These are phyloP conservation scores for Pelagophyceae sp. DNA, from an alignment of 352 stramenopile species.

Conservation along the genomic window DNA sequence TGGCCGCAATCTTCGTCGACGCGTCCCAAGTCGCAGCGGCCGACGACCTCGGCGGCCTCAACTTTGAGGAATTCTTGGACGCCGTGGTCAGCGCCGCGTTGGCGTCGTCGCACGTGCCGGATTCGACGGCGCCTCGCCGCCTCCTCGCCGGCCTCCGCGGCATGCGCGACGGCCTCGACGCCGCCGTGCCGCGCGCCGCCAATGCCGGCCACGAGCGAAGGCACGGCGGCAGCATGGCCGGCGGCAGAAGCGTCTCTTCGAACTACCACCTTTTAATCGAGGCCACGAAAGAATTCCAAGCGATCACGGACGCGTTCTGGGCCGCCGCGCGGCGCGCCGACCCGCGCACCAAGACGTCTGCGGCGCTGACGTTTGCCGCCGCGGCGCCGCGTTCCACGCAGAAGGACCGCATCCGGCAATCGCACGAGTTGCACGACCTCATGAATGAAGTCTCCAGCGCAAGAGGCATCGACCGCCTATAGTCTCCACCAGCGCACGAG, in stretches of 20 bases:
- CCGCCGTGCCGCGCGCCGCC: background rate
- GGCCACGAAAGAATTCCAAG: conserved; percentile 4
- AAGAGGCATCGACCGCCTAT: background rate
- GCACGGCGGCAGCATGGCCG: background rate
- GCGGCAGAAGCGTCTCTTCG: background rate
- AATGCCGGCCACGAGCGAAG: conserved; percentile 5
- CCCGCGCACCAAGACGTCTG: background rate
- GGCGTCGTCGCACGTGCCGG: background rate
- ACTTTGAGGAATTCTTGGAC: background rate
- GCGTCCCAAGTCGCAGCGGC: background rate
- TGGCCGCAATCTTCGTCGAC: background rate
- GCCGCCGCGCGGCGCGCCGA: background rate
- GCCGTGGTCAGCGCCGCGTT: background rate
- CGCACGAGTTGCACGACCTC: background rate
- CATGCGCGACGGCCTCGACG: background rate
- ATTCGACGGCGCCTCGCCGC: background rate
- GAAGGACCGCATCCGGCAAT: background rate
- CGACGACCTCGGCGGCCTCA: conserved; percentile 6
- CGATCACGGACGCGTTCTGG: background rate
- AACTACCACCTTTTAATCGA: conserved; percentile 9
- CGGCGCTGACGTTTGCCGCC: background rate
- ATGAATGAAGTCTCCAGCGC: background rate
- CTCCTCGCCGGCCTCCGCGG: background rate
- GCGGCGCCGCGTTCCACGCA: background rate
- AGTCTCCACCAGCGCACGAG: too few species aligned